Base-by-base conservation (phyloP, 2,329 filamentous ascomycete species). In the Xylaria sp. region DNA sequence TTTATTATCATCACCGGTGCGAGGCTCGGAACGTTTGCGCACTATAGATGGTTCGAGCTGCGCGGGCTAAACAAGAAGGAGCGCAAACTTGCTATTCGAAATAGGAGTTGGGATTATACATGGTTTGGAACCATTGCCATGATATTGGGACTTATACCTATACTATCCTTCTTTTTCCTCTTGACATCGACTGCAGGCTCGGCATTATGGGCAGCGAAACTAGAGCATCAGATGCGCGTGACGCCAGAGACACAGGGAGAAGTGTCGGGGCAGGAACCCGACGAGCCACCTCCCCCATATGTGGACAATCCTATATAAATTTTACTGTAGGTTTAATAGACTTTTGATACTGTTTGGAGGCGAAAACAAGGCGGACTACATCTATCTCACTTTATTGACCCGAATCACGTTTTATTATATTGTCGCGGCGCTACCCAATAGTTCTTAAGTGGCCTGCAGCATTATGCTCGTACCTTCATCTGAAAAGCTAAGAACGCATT, bases 131-230 rank as follows among this genome's bases (percentile, higher is more conserved):
- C 92, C 0, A 85, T 96, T 3, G 92, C 94, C 56, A 88, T 97
- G 81, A 78, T 93, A 6, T 80, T 98, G 31, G 93, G 97, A 80
- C 85, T 98, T n/a, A 85, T 97, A 9, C 96, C 96, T 0, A 85
- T 95, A 13, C 80, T 97, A 55, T 96, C 92, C n/a, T 96, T 99
- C 85, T 89, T 98, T 76, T 97, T 98, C 78, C 84, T 98, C 44
- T 81, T 99, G 71, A 97, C 95, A 0, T 94, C 92, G 2, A 91
- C 94, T 1, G 88, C 89, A 22, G 96, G 95, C 1, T 90, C 92
- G 49, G 95, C 93, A 1, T 81, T 98, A 39, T 98, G 95, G 94
- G 92, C 89, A 1, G 90, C 90, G 1, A 89, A 90, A 70, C 81
- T 97, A 57, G 94, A 98, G 79, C 83, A 87, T 61, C 82, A 87